Base-by-base conservation (phyloP, 768 basidiomycete genomes). In the Collybia sordida region DNA sequence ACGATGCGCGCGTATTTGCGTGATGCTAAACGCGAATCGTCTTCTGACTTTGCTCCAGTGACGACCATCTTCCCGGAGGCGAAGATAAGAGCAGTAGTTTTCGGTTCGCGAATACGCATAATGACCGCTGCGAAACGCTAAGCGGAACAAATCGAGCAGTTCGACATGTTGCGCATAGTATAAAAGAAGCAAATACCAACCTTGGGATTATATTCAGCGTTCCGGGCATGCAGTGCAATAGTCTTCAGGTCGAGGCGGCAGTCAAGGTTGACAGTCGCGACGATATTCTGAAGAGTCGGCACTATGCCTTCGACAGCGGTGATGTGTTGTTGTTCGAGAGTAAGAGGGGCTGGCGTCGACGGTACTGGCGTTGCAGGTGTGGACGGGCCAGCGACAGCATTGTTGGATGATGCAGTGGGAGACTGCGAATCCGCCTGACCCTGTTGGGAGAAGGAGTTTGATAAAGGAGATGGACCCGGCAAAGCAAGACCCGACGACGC, bases 101-200 rank as follows among this genome's bases (percentile, higher is more conserved):
- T 99, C 44, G 97, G 97, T 61, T 98, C 97, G 59, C 97, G 94
- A 65, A 99, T 98, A 71, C 97, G 93, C 97, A 99, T 99, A 74
- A 99, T 98, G 59, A 98, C 97, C 53, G 97, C 97, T 60, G 96
- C 97, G 78, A 99, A 99, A 88, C 97, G 97, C 97, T 99, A 76
- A 49, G 73, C 68, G 71, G 74, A 71, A 76, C 72, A 78, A 74
- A 72, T 74, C 75, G 72, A 77, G 74, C 74, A 82, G 81, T 79
- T 81, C 78, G 80, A 76, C 72, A 77, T 77, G 71, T 63, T 72
- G 70, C 72, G 70, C 69, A 63, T 59, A 57, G 68, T 59, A 75
- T 22, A 24, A 69, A 67, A 64, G 63, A 64, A 59, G 63, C 60
- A 58, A 63, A 69, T 77, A 89, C 91, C 72, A 82, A 98, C 97